Base-by-base conservation (phyloP, 208 protist species). In the Crithidia acanthocephali region DNA sequence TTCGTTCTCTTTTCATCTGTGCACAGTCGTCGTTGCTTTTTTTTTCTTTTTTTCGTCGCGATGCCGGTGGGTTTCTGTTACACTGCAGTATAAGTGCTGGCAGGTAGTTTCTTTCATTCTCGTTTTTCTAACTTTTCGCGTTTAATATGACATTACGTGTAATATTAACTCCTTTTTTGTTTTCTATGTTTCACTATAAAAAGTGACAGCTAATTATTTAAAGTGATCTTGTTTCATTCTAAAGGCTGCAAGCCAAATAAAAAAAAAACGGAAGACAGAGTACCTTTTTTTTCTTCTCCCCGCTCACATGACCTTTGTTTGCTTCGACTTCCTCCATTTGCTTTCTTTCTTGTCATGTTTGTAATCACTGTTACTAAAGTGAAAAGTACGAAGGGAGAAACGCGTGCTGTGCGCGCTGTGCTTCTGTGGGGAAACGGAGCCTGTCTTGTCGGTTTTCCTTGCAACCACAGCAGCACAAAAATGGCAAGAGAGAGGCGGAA, bases 91-190 rank as follows among this genome's bases (percentile, higher is more conserved):
- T n/a, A n/a, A n/a, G n/a, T n/a, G n/a, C n/a, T n/a, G n/a, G n/a
- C n/a, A n/a, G n/a, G n/a, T n/a, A n/a, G n/a, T 44, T 44, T n/a
- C 20, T 50, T 50, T 50, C 20, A 22, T 22, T 50, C 7, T 32
- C 32, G 4, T 15, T 68, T 40, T 59, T 72, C 68, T 55, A n/a
- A n/a, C 18, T 25, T 58, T 72, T 64, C 44, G 13, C 23, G 32
- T 53, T 67, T 53, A 50, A 67, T 62, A 50, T 25, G 13, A 62
- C 33, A 18, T 32, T 50, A 2, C 52, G 64, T 70, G 16, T 70
- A 70, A 70, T 23, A 28, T 16, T 53, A 32, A 23, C 50, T 53
- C 23, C 22, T 5, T 28, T 53, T 53, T 48, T 48, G 5, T 48
- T n/a, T 48, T 58, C 55, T n/a, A 42, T 68, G 15, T 45, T 59